These are phyloP conservation scores for Lentinula detonsa DNA, from an alignment of 768 basidiomycete genomes.

Conservation along the genomic window DNA sequence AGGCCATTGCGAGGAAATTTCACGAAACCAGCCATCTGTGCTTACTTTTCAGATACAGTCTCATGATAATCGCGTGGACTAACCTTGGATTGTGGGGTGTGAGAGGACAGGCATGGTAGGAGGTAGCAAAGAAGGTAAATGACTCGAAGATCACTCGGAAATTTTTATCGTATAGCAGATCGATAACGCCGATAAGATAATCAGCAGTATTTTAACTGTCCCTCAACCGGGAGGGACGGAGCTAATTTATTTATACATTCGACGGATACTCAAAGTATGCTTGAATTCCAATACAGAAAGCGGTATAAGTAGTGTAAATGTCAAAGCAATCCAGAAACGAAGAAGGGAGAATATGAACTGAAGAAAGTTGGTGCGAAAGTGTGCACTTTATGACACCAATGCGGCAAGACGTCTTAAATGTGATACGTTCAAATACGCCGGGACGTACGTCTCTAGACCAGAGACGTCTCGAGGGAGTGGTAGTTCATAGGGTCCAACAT, in stretches of 20 bases:
- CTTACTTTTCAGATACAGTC: not conserved
- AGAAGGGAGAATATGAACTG: not conserved
- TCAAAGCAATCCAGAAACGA: constrained; percentile 1
- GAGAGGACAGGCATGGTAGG: constrained; percentile 48
- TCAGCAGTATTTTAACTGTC: not conserved
- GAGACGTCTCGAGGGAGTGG: constrained; percentile 93
- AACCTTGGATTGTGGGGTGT: constrained; percentile 53
- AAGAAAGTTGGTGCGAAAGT: not conserved
- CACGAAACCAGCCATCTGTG: constrained; percentile 90
- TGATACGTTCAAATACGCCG: constrained; percentile 85
- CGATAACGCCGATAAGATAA: not conserved
- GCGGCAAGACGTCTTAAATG: constrained; percentile 85
- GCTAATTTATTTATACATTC: not conserved
- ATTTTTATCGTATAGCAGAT: not conserved
- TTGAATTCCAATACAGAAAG: constrained; percentile 5
- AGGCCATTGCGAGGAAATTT: constrained; percentile 94
- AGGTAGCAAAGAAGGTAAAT: not conserved
- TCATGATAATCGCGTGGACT: not conserved
- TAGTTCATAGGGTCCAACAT: constrained; percentile 92
- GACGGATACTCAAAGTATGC: not conserved
- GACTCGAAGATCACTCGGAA: not conserved
- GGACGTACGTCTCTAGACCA: constrained; percentile 94
- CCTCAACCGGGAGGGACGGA: not conserved
- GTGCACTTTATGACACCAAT: constrained; percentile 56
- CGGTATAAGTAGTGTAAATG: not conserved